Conservation (phyloP, 805 yeast genomes). For the Cyberlindnera lachancei region DNA sequence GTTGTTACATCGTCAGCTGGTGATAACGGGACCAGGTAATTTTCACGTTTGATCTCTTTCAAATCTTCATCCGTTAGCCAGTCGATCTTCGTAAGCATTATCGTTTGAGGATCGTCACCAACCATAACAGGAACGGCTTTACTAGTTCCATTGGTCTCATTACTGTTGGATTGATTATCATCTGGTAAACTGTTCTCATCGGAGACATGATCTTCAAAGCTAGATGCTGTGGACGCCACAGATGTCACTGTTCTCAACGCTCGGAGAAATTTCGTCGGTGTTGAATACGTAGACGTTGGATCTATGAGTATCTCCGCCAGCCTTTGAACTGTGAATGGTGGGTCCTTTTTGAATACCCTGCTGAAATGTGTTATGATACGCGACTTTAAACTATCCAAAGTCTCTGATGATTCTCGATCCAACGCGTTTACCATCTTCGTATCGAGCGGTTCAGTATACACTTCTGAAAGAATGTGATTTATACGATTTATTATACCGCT, state of each 20-base stretch:
- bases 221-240: constrained; percentile 12
- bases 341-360: constrained; percentile 8
- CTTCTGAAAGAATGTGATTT: constrained; percentile 3
- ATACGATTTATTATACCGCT: constrained; percentile 2
- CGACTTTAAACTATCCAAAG: background rate
- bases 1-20: constrained; percentile 3
- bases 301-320: constrained; percentile 38
- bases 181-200: background rate
- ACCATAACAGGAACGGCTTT: constrained; percentile 6
- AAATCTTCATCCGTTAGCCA: constrained; percentile 21
- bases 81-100: constrained; percentile 17
- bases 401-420: constrained; percentile 1
- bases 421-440: constrained; percentile 7
- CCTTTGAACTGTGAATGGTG: constrained; percentile 43
- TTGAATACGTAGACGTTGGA: constrained; percentile 34
- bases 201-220: constrained; percentile 4
- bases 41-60: constrained; percentile 14
- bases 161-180: background rate
- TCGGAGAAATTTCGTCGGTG: constrained; percentile 35
- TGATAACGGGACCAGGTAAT: constrained; percentile 7
- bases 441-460: constrained; percentile 3
- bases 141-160: too few species aligned
- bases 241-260: constrained; percentile 27
- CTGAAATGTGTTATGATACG: constrained; percentile 6
- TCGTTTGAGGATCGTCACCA: constrained; percentile 18